A percentile compares a stretch with the other conserved stretches of the same genome.
phyloP scores from a whole-genome alignment of 768 basidiomycete genomes.

The Hypholoma fasciculare region DNA sequence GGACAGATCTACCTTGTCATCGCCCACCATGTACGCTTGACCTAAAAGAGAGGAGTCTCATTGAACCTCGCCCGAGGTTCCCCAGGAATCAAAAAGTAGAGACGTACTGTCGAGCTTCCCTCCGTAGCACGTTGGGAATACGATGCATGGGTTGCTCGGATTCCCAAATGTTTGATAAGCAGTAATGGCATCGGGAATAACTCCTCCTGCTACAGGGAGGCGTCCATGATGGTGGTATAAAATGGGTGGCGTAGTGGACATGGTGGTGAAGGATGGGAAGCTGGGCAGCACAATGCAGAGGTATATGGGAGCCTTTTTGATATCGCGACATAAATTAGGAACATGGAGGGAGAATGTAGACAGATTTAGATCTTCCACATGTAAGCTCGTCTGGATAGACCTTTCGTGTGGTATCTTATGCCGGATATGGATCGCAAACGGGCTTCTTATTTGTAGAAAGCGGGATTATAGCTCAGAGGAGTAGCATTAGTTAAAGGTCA shows the following conservation, averaged over 20 bases:
- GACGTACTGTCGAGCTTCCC: slow-evolving; percentile 50
- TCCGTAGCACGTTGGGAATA: slow-evolving; percentile 61
- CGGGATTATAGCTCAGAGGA: background rate
- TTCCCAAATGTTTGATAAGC: slow-evolving; percentile 60
- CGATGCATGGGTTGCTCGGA: slow-evolving; percentile 53
- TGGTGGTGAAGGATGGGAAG: background rate
- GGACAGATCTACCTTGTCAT: slow-evolving; percentile 40
- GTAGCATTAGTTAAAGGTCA: background rate
- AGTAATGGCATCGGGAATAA: slow-evolving; percentile 56
- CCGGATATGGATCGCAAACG: no score
- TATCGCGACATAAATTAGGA: background rate
- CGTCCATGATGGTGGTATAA: slow-evolving; percentile 57
- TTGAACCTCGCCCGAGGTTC: background rate
- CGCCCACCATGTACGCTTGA: slow-evolving; percentile 48
- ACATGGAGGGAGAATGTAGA: slow-evolving; percentile 3
- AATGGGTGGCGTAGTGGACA: slow-evolving; percentile 25
- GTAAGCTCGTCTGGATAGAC: background rate
- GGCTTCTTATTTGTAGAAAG: background rate
- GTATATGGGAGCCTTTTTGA: background rate
- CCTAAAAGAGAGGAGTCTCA: slow-evolving; percentile 29
- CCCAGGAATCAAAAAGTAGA: background rate
- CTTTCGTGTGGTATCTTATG: no score
- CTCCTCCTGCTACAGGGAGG: slow-evolving; percentile 51
- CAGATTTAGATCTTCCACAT: background rate
- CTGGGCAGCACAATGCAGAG: background rate